phyloP scores from a whole-genome alignment of 2,329 filamentous ascomycete genomes.

The Graphilbum fragrans region DNA sequence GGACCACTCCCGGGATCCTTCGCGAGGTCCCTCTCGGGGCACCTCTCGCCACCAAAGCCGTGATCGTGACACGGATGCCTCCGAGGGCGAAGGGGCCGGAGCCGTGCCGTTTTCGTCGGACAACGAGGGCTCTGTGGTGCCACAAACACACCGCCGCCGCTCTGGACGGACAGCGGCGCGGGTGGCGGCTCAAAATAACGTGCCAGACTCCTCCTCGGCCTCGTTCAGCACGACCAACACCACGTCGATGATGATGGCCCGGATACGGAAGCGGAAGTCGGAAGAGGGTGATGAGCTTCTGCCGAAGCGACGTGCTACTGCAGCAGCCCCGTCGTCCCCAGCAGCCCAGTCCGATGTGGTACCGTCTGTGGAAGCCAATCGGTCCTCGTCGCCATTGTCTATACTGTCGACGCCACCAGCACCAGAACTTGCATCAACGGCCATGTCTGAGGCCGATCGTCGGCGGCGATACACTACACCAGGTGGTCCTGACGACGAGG shows the following conservation, averaged over 20 bases:
- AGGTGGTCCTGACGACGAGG: conserved; percentile 17
- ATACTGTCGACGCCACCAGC: conserved; percentile 23
- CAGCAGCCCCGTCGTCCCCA: neutral
- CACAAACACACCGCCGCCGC: neutral
- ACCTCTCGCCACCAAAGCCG: conserved; percentile 23
- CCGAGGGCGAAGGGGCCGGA: conserved; percentile 3
- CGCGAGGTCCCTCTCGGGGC: neutral
- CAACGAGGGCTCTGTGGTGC: neutral
- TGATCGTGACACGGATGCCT: neutral
- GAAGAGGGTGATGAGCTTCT: conserved; percentile 8
- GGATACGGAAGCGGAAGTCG: conserved; percentile 11
- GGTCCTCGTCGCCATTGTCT: conserved; percentile 9
- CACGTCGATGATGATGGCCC: conserved; percentile 5
- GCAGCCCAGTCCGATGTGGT: neutral
- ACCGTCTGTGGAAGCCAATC: neutral
- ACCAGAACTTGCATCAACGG: conserved; percentile 10
- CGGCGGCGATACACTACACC: conserved; percentile 27
- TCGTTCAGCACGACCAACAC: conserved; percentile 3
- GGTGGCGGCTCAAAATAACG: neutral
- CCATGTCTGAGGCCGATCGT: conserved; percentile 9
- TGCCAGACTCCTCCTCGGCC: conserved; percentile 3
- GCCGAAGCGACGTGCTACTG: conserved; percentile 5
- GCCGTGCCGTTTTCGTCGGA: neutral
- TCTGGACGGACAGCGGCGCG: neutral
- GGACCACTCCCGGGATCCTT: conserved; percentile 1